phyloP scores from a whole-genome alignment of 2,329 filamentous ascomycete genomes.

The Talaromyces sp. region DNA sequence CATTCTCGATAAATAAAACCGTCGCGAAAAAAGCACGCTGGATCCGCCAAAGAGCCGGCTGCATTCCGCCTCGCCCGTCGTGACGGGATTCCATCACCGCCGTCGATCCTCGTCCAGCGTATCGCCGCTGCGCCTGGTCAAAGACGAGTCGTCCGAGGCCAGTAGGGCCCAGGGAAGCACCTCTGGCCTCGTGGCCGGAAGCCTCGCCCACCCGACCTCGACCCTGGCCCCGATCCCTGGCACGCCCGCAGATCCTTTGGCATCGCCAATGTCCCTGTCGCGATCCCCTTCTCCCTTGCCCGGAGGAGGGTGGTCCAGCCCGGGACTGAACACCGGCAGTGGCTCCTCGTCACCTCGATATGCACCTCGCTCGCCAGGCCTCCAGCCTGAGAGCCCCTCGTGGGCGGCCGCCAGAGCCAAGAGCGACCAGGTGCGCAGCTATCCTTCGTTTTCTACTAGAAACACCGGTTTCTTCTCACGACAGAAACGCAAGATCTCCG shows the following conservation, averaged over 20 bases:
- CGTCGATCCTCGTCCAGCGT: slow-evolving; percentile 42
- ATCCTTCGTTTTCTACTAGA: slow-evolving; percentile 72
- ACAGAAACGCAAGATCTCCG: slow-evolving; percentile 75
- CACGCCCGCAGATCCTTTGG: slow-evolving; percentile 52
- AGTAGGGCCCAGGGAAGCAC: slow-evolving; percentile 15
- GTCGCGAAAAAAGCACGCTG: slow-evolving; percentile 13
- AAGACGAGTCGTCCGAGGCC: slow-evolving; percentile 14
- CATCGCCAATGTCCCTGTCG: slow-evolving; percentile 69
- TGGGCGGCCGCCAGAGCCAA: slow-evolving; percentile 81
- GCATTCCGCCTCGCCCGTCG: neutral
- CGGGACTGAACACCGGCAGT: slow-evolving; percentile 68
- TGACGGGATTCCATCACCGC: slow-evolving; percentile 25
- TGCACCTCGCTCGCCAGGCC: slow-evolving; percentile 15
- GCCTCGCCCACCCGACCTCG: slow-evolving; percentile 11
- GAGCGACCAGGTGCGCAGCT: slow-evolving; percentile 66
- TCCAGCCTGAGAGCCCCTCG: slow-evolving; percentile 37
- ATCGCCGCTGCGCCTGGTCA: slow-evolving; percentile 38
- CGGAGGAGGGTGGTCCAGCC: slow-evolving; percentile 84
- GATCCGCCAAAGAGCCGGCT: slow-evolving; percentile 39
- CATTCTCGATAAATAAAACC: neutral
- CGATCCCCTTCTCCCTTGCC: slow-evolving; percentile 80
- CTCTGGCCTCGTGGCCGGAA: slow-evolving; percentile 19
- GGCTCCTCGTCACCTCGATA: slow-evolving; percentile 61
- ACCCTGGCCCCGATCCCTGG: slow-evolving; percentile 46
- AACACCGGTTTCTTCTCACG: slow-evolving; percentile 83